A percentile compares a stretch with the other conserved stretches of the same genome.
Conservation (phyloP, 1,284 basidiomycete species). For the Leccinum pachyderme region DNA sequence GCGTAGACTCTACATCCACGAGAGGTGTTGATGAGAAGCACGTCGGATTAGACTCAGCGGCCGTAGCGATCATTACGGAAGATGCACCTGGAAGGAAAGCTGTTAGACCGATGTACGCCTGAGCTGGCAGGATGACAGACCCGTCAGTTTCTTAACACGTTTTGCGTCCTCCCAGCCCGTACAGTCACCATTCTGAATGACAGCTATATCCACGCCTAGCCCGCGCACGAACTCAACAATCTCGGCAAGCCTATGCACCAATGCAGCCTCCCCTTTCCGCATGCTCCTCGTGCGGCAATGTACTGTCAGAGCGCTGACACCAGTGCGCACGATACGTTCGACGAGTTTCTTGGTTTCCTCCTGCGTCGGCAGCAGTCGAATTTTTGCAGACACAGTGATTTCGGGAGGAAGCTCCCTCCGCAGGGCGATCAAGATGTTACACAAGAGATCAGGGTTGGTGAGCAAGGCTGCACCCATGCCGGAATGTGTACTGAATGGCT, state of each 20-base stretch:
- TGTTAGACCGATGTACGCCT: background rate
- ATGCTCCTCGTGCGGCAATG: slow-evolving; percentile 95
- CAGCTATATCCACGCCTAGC: slow-evolving; percentile 72
- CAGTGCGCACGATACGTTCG: slow-evolving; percentile 82
- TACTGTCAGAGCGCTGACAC: slow-evolving; percentile 87
- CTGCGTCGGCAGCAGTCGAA: slow-evolving; percentile 84
- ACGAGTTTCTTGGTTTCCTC: slow-evolving; percentile 87
- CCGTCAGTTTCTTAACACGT: slow-evolving; percentile 72
- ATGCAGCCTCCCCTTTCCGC: slow-evolving; percentile 81
- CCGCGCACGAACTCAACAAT: slow-evolving; percentile 79
- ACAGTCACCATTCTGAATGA: slow-evolving; percentile 95
- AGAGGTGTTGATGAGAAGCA: slow-evolving; percentile 77
- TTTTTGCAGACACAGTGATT: slow-evolving; percentile 89
- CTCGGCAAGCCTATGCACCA: slow-evolving; percentile 78
- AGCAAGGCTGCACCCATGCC: slow-evolving; percentile 98
- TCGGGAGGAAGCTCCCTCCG: slow-evolving; percentile 71
- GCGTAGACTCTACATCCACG: slow-evolving; percentile 64
- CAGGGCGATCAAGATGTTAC: slow-evolving; percentile 80
- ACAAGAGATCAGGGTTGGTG: slow-evolving; percentile 87
- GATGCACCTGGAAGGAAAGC: slow-evolving; percentile 61
- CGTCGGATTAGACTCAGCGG: slow-evolving; percentile 90
- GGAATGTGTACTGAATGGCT: slow-evolving; percentile 91
- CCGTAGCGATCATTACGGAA: slow-evolving; percentile 90
- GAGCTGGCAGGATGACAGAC: slow-evolving; percentile 35
- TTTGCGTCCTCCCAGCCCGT: slow-evolving; percentile 77